Base-by-base conservation (phyloP, 2,329 filamentous ascomycete species). In the Myotisia sp. region DNA sequence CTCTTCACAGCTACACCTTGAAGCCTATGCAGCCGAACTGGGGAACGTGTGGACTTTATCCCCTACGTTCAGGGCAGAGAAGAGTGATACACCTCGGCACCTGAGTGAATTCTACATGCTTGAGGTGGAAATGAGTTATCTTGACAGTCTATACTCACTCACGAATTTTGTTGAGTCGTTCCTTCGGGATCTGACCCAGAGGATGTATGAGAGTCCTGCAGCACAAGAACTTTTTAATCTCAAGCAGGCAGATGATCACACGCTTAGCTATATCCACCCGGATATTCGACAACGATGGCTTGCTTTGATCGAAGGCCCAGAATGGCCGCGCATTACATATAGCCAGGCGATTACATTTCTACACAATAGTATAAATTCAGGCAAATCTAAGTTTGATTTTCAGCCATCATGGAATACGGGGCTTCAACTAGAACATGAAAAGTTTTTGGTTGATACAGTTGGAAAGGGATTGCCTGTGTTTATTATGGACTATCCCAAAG, bases 71-170 rank as follows among this genome's bases (percentile, higher is more conserved):
- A 75, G 90, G 23, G 90, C 90, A 3, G 90, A 94, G 56, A 77
- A 76, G 52, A 94, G 85, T 57, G 86, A 95, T 51, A 95, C 90
- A 0, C 77, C 85, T 4, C 76, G 90, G 18, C 90, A 98, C 58
- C 65, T 98, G 41, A 93, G 84, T 62, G 90, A 98, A 52, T 95
- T 98, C 50, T 95, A 95, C 60, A 95, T 98, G 90, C 71, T 98
- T 2, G 90, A 98, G 58, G 86, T 78, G 10, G 90, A 98, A 56
- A 65, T 86, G 53, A 78, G 75, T 48, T 93, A 93, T 53, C 71
- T 78, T 26, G 67, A 80, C 29, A 63, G 74, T 42, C 65, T 93
- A 44, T 62, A 69, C 19, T 63, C 70, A 17, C 66, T 98, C 46
- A 90, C 92, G 70, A 65, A 76, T 37, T 56, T 87, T n/a, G 71